phyloP scores from a whole-genome alignment of 345 rosid species.

The Syzygium aqueum region DNA sequence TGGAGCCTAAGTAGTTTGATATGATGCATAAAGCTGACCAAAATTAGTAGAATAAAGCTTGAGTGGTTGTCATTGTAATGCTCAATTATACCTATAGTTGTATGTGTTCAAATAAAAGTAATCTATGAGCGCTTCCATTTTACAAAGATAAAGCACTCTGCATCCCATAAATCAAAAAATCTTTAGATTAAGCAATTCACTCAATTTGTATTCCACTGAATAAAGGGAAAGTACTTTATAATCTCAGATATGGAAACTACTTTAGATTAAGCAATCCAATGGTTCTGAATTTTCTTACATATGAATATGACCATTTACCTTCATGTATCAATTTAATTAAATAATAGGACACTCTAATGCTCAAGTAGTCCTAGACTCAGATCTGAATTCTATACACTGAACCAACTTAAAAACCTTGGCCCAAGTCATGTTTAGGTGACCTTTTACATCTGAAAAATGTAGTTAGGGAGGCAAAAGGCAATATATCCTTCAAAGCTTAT shows the following conservation, averaged over 20 bases:
- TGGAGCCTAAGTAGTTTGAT: neutral
- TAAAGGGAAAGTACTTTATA: neutral
- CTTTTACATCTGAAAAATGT: neutral
- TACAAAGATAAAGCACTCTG: neutral
- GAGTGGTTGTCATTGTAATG: neutral
- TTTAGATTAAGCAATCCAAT: neutral
- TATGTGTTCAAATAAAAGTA: neutral
- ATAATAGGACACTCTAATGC: neutral
- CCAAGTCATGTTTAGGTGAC: neutral
- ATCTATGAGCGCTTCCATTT: neutral
- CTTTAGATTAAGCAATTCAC: neutral
- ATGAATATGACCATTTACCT: neutral
- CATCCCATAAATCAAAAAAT: neutral
- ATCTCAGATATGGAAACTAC: neutral
- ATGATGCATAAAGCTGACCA: neutral
- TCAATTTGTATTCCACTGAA: neutral
- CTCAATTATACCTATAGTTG: neutral
- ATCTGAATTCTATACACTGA: neutral
- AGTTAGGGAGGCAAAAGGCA: neutral
- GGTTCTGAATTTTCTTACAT: neutral
- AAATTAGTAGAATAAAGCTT: neutral
- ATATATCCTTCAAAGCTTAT: neutral
- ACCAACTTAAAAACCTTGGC: neutral
- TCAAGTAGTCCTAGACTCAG: neutral
- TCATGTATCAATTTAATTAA: neutral